These are phyloP conservation scores for Mortierella hygrophila DNA, from an alignment of 192 early-diverging fungal genomes.

Conservation along the genomic window DNA sequence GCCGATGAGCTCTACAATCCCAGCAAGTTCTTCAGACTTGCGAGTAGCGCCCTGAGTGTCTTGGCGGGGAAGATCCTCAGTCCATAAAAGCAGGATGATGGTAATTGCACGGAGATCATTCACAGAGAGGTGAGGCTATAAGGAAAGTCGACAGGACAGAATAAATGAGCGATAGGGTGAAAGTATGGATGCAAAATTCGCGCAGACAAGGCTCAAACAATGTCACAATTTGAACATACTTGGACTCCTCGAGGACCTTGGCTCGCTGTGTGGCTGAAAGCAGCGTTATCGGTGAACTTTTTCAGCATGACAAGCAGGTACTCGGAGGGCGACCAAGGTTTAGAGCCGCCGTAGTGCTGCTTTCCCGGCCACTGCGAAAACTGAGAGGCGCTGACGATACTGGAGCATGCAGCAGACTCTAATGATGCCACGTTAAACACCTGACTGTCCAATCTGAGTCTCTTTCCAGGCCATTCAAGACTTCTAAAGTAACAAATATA, in stretches of 20 bases:
- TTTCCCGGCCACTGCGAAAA: conserved; percentile 17
- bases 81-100: conserved; percentile 30
- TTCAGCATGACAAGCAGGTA: conserved; percentile 10
- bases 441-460: background rate
- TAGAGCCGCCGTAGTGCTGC: background rate
- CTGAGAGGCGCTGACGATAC: conserved; percentile 31
- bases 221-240: background rate
- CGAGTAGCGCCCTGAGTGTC: background rate
- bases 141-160: background rate
- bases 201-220: background rate
- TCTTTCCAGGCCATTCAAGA: conserved; percentile 12
- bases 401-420: conserved; percentile 33
- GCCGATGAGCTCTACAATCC: conserved; percentile 18
- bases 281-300: conserved; percentile 9
- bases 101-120: conserved; percentile 23
- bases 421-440: conserved; percentile 6
- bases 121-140: conserved; percentile 34
- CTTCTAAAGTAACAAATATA: background rate
- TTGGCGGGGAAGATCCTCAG: background rate
- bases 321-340: conserved; percentile 2
- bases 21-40: background rate
- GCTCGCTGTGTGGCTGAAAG: conserved; percentile 18
- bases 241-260: conserved; percentile 41
- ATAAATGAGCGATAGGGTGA: background rate
- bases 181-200: background rate